A percentile compares a stretch with the other conserved stretches of the same genome.
phyloP scores from a whole-genome alignment of 345 rosid species.

The Aethionema arabicum region DNA sequence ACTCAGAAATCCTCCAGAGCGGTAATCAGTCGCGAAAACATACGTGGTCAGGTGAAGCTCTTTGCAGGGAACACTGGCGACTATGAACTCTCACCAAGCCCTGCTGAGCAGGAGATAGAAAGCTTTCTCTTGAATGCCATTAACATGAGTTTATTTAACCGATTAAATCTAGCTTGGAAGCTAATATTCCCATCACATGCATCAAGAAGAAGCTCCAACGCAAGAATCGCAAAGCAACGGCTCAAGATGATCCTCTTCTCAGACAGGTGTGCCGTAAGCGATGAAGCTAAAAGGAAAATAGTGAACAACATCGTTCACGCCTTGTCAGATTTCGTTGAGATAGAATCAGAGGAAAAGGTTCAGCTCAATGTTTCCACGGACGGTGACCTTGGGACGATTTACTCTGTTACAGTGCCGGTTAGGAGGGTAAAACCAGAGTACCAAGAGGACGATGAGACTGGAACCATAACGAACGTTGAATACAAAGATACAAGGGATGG shows the following conservation, averaged over 20 bases:
- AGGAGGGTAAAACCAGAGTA: slow-evolving; percentile 86
- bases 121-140: slow-evolving; percentile 67
- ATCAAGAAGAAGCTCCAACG: slow-evolving; percentile 78
- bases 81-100: slow-evolving; percentile 50
- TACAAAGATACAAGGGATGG: slow-evolving; percentile 77
- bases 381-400: slow-evolving; percentile 81
- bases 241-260: slow-evolving; percentile 98
- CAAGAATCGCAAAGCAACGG: slow-evolving; percentile 90
- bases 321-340: slow-evolving; percentile 88
- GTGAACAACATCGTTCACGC: slow-evolving; percentile 74
- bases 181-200: slow-evolving; percentile 79
- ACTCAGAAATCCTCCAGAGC: slow-evolving; percentile 41
- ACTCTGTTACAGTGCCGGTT: slow-evolving; percentile 92
- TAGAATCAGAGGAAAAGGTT: slow-evolving; percentile 93
- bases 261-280: slow-evolving; percentile 91
- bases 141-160: slow-evolving; percentile 81
- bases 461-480: slow-evolving; percentile 67
- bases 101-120: slow-evolving; percentile 65
- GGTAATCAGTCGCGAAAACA: slow-evolving; percentile 30
- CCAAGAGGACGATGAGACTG: slow-evolving; percentile 61
- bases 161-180: slow-evolving; percentile 89
- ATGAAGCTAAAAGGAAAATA: slow-evolving; percentile 85
- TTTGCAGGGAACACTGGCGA: slow-evolving; percentile 52
- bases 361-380: slow-evolving; percentile 86
- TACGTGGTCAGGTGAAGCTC: slow-evolving; percentile 34